These are phyloP conservation scores for Neopestalotiopsis rosae DNA, from an alignment of 2,329 filamentous ascomycete genomes.

Conservation along the genomic window DNA sequence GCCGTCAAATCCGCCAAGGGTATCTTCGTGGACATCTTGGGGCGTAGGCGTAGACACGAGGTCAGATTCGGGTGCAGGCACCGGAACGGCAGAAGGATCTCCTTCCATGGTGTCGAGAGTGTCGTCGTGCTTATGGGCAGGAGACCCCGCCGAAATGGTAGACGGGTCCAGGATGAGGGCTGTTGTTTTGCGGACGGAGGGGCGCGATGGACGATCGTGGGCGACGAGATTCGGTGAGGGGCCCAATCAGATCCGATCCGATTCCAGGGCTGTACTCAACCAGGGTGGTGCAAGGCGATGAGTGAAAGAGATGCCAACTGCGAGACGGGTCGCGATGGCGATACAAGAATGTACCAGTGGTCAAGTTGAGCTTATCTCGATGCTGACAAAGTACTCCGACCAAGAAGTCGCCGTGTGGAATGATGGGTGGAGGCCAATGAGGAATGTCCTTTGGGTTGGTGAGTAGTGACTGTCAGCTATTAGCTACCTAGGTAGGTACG, in stretches of 20 bases:
- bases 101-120: constrained; percentile 58
- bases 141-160: constrained; percentile 52
- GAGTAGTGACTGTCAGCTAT: neutral
- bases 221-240: constrained; percentile 1
- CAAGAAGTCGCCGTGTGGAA: neutral
- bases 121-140: constrained; percentile 60
- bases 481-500: neutral
- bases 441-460: neutral
- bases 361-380: neutral
- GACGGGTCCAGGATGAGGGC: constrained; percentile 56
- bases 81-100: constrained; percentile 36
- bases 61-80: constrained; percentile 21
- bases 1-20: constrained; percentile 52
- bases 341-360: neutral
- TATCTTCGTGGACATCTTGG: constrained; percentile 50
- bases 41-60: constrained; percentile 24
- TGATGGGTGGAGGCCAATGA: neutral
- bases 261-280: neutral
- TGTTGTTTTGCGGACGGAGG: constrained; percentile 5
- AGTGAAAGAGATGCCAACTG: neutral
- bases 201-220: neutral
- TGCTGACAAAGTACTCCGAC: neutral
- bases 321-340: neutral
- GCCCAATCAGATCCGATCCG: constrained; percentile 1
- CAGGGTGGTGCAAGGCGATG: neutral